phyloP scores from a whole-genome alignment of 768 basidiomycete genomes.

The Scleroderma bovista region DNA sequence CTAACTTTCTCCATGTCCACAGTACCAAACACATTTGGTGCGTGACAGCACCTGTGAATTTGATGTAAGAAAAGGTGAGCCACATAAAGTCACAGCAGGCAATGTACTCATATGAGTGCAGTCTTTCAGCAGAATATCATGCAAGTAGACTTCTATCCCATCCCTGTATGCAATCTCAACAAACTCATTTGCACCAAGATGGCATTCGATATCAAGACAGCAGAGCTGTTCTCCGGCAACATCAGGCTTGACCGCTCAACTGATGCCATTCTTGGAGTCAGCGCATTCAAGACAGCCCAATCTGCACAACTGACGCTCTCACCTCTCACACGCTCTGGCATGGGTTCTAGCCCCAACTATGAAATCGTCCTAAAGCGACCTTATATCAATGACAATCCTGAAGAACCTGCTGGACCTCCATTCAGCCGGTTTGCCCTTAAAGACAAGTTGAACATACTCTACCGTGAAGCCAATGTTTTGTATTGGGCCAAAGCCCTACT shows the following conservation, averaged over 20 bases:
- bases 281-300: too few relatives aligned
- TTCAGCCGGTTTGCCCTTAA: neutral
- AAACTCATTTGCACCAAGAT: neutral
- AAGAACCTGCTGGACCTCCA: neutral
- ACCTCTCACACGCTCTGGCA: neutral
- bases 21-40: too few relatives aligned
- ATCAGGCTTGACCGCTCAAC: neutral
- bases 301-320: neutral
- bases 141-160: neutral
- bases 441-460: constrained; percentile 1
- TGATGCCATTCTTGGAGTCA: neutral
- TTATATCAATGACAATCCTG: neutral
- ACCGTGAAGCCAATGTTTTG: constrained; percentile 4
- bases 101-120: neutral
- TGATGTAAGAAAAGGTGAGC: constrained; percentile 1
- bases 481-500: constrained; percentile 8
- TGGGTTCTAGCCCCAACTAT: neutral
- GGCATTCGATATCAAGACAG: neutral
- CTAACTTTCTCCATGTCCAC: too few relatives aligned
- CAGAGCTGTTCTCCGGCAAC: neutral
- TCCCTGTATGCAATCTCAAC: neutral
- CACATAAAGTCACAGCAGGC: too few relatives aligned
- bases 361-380: neutral
- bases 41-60: neutral
- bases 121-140: neutral